phyloP scores from a whole-genome alignment of 2,329 filamentous ascomycete species.

The Leptographium lundbergii region DNA sequence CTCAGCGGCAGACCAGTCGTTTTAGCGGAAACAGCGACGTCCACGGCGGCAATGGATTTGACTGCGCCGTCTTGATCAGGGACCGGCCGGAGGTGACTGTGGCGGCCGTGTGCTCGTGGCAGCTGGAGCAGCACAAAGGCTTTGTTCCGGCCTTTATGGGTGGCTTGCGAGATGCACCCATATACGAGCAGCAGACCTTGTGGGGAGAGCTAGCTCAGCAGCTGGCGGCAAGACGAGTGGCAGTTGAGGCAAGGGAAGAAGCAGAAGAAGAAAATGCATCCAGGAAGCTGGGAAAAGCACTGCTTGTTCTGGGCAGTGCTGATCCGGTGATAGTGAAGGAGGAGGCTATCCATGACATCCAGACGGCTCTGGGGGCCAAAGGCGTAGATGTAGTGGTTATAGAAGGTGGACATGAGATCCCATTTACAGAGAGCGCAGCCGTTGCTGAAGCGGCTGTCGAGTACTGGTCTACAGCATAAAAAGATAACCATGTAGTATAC shows the following conservation, averaged over 20 bases:
- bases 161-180: conserved; percentile 56
- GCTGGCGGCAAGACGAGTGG: conserved; percentile 28
- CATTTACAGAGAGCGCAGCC: conserved; percentile 1
- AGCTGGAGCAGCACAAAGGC: conserved; percentile 51
- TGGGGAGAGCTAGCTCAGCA: conserved; percentile 46
- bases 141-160: conserved; percentile 61
- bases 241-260: not conserved
- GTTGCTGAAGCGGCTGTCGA: not conserved
- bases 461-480: not conserved
- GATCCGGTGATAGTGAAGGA: not conserved
- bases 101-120: conserved; percentile 54
- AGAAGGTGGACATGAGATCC: conserved; percentile 16
- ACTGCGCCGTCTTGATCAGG: conserved; percentile 37
- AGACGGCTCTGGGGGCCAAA: not conserved
- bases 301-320: not conserved
- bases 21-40: conserved; percentile 19
- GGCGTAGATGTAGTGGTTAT: conserved; percentile 10
- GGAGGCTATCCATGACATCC: not conserved
- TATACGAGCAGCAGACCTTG: conserved; percentile 48
- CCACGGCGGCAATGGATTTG: conserved; percentile 25
- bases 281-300: not conserved
- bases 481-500: not conserved
- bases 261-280: not conserved
- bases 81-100: conserved; percentile 41
- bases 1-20: not conserved